phyloP scores from a whole-genome alignment of 306 rosid species.

The Trifolium subterraneum region DNA sequence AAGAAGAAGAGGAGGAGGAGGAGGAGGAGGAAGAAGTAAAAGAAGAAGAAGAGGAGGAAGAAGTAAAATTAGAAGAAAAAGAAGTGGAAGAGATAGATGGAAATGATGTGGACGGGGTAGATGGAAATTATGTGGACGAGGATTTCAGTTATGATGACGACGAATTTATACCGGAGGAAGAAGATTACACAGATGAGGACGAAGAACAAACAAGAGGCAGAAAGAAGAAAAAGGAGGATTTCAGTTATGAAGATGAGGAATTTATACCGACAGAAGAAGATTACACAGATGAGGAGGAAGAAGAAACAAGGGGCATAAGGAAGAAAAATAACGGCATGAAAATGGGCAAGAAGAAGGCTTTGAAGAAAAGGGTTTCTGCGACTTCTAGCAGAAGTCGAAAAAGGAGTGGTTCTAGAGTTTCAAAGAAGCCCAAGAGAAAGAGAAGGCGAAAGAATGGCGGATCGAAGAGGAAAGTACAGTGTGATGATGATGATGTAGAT shows the following conservation, averaged over 20 bases:
- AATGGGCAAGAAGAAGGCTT: constrained; percentile 53
- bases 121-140: constrained; percentile 59
- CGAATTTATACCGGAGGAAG: constrained; percentile 79
- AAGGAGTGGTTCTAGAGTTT: constrained; percentile 53
- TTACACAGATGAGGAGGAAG: constrained; percentile 68
- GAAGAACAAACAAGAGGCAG: constrained; percentile 59
- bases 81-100: not conserved
- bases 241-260: constrained; percentile 71
- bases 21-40: constrained; percentile 43
- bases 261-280: constrained; percentile 82
- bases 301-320: constrained; percentile 48
- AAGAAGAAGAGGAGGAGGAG: constrained; percentile 1
- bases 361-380: constrained; percentile 50
- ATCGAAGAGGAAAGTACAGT: constrained; percentile 46
- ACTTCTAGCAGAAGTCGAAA: constrained; percentile 52
- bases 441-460: constrained; percentile 58
- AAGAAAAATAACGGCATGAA: constrained; percentile 56
- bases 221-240: constrained; percentile 61
- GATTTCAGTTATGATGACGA: constrained; percentile 69
- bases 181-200: constrained; percentile 66
- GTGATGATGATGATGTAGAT: constrained; percentile 53
- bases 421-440: constrained; percentile 70
- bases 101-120: constrained; percentile 39
- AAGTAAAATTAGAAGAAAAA: not conserved
- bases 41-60: constrained; percentile 21